These are phyloP conservation scores for Fusarium armeniacum DNA, from an alignment of 2,329 filamentous ascomycete species.

Conservation along the genomic window DNA sequence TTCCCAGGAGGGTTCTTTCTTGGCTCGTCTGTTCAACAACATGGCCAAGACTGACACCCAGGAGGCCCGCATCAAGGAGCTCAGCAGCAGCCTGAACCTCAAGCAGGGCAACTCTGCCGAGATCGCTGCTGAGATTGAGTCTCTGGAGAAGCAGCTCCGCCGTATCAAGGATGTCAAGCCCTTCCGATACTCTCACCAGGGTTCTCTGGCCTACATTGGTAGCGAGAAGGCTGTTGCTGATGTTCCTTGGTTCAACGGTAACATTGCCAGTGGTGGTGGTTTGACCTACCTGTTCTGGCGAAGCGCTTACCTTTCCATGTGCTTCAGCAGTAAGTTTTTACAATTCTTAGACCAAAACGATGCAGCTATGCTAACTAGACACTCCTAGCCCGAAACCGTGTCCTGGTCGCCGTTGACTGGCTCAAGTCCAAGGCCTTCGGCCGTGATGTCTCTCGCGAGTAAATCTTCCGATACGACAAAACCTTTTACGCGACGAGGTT, in stretches of 20 bases:
- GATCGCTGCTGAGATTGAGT: conserved; percentile 81
- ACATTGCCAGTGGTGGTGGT: conserved; percentile 91
- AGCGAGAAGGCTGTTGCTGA: conserved; percentile 98
- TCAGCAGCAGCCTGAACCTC: conserved; percentile 74
- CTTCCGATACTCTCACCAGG: conserved; percentile 99
- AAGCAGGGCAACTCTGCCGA: conserved; percentile 76
- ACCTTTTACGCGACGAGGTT: conserved; percentile 44
- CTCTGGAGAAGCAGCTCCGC: conserved; percentile 86
- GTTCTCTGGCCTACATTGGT: conserved; percentile 96
- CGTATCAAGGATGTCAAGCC: conserved; percentile 95
- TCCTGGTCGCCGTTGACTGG: conserved; percentile 95
- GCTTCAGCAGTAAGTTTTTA: conserved; percentile 91
- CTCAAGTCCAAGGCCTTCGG: conserved; percentile 97
- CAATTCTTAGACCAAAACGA: neutral
- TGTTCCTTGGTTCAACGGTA: conserved; percentile 96
- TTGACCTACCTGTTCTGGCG: conserved; percentile 99
- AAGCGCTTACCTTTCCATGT: conserved; percentile 98
- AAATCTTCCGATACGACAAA: conserved; percentile 51
- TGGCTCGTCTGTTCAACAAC: conserved; percentile 97
- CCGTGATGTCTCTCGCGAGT: conserved; percentile 91
- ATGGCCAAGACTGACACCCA: conserved; percentile 95
- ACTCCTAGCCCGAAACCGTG: conserved; percentile 84
- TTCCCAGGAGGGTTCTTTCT: conserved; percentile 93
- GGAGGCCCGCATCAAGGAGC: conserved; percentile 79
- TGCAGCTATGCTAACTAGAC: conserved; percentile 38